Evolutionary conservation across 257 asterid species (phyloP).

Genomic region (Solanum pimpinellifolium): DNA sequence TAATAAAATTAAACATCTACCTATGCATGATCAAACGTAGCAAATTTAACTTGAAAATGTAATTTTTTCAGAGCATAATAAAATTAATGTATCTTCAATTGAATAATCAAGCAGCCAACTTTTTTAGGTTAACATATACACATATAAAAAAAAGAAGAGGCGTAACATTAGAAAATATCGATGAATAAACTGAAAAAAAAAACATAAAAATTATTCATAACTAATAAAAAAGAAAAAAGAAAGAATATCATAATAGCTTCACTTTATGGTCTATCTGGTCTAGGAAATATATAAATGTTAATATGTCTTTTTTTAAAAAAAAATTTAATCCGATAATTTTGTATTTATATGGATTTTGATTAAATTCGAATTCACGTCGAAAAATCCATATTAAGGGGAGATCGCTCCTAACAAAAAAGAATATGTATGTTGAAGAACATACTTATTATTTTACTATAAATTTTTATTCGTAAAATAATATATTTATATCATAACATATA

Average conservation of each 20-base stretch:
- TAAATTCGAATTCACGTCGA: neutral
- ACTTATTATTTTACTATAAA: neutral
- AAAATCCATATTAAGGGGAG: neutral
- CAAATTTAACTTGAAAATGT: neutral
- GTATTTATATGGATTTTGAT: neutral
- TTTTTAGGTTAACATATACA: neutral
- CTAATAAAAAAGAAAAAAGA: neutral
- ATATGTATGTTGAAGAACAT: neutral
- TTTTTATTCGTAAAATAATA: neutral
- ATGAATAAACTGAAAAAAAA: neutral
- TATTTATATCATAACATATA: neutral
- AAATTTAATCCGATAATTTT: neutral
- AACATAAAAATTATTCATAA: neutral
- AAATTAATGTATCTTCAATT: neutral
- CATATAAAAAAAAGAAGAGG: no score
- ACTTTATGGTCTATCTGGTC: neutral
- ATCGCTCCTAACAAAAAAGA: neutral
- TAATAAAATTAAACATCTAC: neutral
- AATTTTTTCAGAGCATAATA: no score
- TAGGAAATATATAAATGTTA: neutral
- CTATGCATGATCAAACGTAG: neutral
- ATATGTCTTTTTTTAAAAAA: neutral
- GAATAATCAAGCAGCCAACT: no score
- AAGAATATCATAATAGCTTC: neutral
- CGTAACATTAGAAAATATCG: neutral